These are phyloP conservation scores for Nigrograna mackinnonii DNA, from an alignment of 2,329 filamentous ascomycete genomes.

Conservation along the genomic window DNA sequence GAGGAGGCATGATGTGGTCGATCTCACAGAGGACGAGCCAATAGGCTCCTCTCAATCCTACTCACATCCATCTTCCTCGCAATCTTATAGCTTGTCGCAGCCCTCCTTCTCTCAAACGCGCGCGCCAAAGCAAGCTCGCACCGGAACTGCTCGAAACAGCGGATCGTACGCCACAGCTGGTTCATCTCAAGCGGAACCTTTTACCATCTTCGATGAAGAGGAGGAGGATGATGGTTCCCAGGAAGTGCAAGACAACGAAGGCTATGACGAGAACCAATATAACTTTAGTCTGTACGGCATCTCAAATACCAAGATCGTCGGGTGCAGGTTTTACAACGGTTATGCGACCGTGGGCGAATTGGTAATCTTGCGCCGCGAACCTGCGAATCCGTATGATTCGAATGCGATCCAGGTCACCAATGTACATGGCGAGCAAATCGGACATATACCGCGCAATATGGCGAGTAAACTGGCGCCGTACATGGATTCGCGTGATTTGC, in stretches of 20 bases:
- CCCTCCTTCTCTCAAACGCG: constrained; percentile 16
- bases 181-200: constrained; percentile 27
- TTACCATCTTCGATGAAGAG: constrained; percentile 27
- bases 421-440: constrained; percentile 74
- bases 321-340: constrained; percentile 43
- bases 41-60: constrained; percentile 15
- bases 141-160: constrained; percentile 7
- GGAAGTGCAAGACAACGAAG: constrained; percentile 31
- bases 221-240: constrained; percentile 32
- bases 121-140: constrained; percentile 31
- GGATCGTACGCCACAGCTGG: constrained; percentile 16
- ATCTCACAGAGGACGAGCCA: constrained; percentile 9
- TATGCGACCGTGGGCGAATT: constrained; percentile 39
- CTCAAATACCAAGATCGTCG: constrained; percentile 61
- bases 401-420: constrained; percentile 83
- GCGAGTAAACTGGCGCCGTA: constrained; percentile 75
- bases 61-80: constrained; percentile 17
- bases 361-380: constrained; percentile 59
- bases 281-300: constrained; percentile 34
- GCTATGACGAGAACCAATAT: constrained; percentile 24
- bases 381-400: constrained; percentile 57
- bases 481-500: constrained; percentile 58
- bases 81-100: constrained; percentile 12
- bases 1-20: constrained; percentile 8
- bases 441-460: constrained; percentile 71